Evolutionary conservation across 2,329 filamentous ascomycete genomes (phyloP).

Genomic region (Paecilomyces sp.): DNA sequence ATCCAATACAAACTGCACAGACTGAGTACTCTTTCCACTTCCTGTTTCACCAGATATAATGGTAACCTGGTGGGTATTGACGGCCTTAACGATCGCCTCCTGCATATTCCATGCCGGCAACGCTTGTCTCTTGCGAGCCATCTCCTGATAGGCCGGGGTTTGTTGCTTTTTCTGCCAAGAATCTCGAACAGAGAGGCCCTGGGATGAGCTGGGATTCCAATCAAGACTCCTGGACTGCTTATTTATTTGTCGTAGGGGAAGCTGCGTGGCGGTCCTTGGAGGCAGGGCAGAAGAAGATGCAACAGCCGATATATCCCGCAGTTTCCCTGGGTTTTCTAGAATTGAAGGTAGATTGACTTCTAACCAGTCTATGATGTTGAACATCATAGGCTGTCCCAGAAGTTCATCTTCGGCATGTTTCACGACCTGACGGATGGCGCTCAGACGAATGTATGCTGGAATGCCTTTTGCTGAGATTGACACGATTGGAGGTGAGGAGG

Average conservation of each 20-base stretch:
- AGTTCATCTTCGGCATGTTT: conserved; percentile 63
- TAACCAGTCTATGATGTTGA: conserved; percentile 83
- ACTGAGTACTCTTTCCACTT: conserved; percentile 94
- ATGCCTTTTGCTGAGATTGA: conserved; percentile 61
- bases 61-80: conserved; percentile 74
- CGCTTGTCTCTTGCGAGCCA: conserved; percentile 64
- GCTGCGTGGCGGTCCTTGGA: conserved; percentile 10
- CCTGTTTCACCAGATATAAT: conserved; percentile 97
- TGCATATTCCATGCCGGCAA: conserved; percentile 84
- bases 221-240: conserved; percentile 53
- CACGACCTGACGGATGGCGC: conserved; percentile 71
- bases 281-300: conserved; percentile 43
- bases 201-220: conserved; percentile 53
- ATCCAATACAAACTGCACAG: conserved; percentile 91
- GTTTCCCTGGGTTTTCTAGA: conserved; percentile 72
- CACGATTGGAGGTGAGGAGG: conserved; percentile 59
- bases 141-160: conserved; percentile 60
- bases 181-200: conserved; percentile 52
- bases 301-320: conserved; percentile 77
- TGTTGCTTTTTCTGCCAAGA: conserved; percentile 65
- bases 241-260: conserved; percentile 20
- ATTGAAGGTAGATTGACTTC: conserved; percentile 78
- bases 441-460: conserved; percentile 89
- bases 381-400: conserved; percentile 82
- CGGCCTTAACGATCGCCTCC: conserved; percentile 67